phyloP scores from a whole-genome alignment of 129 eudicot species.

The Oenanthe sinensis region DNA sequence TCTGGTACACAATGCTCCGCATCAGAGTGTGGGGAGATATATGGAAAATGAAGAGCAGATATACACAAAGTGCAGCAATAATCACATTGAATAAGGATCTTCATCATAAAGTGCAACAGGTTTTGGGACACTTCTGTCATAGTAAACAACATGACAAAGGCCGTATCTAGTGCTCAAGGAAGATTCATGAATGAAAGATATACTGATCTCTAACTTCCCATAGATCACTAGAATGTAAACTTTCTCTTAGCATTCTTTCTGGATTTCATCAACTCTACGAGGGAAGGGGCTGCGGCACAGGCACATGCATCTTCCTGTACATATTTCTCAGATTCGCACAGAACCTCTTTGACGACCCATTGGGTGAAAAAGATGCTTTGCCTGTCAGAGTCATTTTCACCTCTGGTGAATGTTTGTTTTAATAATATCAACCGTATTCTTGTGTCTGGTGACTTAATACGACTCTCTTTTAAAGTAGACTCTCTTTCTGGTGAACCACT shows the following conservation, averaged over 20 bases:
- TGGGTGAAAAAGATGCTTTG: constrained; percentile 19
- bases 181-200: not conserved
- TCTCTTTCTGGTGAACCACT: not conserved
- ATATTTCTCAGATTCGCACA: constrained; percentile 40
- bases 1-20: not conserved
- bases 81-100: not conserved
- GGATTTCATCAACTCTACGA: constrained; percentile 46
- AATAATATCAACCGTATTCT: constrained; percentile 12
- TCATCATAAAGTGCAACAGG: not conserved
- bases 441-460: constrained; percentile 9
- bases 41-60: not conserved
- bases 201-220: not conserved
- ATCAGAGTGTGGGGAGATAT: not conserved
- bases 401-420: constrained; percentile 20
- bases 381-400: constrained; percentile 1
- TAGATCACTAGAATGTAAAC: constrained; percentile 3
- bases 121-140: not conserved
- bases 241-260: constrained; percentile 32
- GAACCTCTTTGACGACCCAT: constrained; percentile 23
- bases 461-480: constrained; percentile 17
- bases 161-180: not conserved
- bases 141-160: not conserved
- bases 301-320: constrained; percentile 59
- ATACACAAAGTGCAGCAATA: not conserved
- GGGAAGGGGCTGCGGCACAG: constrained; percentile 76